A percentile compares a stretch with the other conserved stretches of the same genome.
phyloP scores from a whole-genome alignment of 1,284 basidiomycete genomes.

The Puccinia sorghi region DNA sequence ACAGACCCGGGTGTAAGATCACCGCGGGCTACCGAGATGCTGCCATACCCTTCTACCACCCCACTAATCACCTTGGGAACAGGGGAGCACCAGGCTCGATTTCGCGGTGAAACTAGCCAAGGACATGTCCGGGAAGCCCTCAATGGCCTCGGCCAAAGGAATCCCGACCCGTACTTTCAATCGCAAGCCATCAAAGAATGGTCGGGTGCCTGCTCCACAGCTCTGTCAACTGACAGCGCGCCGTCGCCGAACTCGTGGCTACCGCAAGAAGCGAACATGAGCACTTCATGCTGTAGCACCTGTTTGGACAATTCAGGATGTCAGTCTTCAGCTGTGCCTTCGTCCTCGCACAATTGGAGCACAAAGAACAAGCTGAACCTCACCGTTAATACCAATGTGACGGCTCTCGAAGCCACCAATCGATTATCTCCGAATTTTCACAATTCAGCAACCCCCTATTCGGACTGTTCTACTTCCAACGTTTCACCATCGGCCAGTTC shows the following conservation, averaged over 20 bases:
- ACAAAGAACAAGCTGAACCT: slow-evolving; percentile 37
- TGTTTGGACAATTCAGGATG: neutral
- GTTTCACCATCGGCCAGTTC: neutral
- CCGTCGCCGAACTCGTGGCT: neutral
- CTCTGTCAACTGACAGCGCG: neutral
- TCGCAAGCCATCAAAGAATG: slow-evolving; percentile 32
- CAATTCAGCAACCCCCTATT: neutral
- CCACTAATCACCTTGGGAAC: slow-evolving; percentile 30
- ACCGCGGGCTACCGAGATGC: neutral
- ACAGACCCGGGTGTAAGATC: neutral
- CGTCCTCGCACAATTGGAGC: slow-evolving; percentile 26
- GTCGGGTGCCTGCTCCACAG: slow-evolving; percentile 29
- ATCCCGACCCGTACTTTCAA: slow-evolving; percentile 9
- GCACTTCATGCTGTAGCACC: too few species aligned
- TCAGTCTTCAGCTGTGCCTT: neutral
- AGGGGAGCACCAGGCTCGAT: slow-evolving; percentile 2
- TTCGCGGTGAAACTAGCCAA: neutral
- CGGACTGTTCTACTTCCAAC: neutral
- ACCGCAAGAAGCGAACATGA: slow-evolving; percentile 6
- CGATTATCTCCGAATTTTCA: neutral
- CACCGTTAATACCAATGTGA: slow-evolving; percentile 29
- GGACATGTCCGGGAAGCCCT: neutral
- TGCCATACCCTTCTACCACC: slow-evolving; percentile 12
- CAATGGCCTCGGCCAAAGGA: neutral
- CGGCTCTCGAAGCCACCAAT: neutral